phyloP scores from a whole-genome alignment of 495 filamentous ascomycete species.

The Xylaria flabelliformis region DNA sequence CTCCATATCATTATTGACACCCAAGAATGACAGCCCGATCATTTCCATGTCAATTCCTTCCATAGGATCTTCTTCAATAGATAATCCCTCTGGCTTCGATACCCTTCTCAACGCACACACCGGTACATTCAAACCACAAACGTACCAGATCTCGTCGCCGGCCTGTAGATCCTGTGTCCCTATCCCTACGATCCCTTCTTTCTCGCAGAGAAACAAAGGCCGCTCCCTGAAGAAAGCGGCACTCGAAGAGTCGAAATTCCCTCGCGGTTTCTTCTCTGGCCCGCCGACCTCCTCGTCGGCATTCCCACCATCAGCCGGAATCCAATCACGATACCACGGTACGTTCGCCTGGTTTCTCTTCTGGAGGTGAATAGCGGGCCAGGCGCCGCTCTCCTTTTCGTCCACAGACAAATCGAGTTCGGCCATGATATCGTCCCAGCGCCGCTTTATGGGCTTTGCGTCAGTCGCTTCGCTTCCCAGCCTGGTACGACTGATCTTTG shows the following conservation, averaged over 20 bases:
- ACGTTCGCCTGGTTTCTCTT: constrained; percentile 5
- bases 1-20: constrained; percentile 7
- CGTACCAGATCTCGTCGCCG: constrained; percentile 16
- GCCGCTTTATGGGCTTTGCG: neutral
- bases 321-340: constrained; percentile 9
- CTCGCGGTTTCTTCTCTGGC: neutral
- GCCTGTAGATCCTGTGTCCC: constrained; percentile 3
- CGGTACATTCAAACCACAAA: constrained; percentile 4
- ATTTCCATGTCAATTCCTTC: neutral
- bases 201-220: constrained; percentile 2
- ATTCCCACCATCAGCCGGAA: neutral
- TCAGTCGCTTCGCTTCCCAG: neutral
- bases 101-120: constrained; percentile 10
- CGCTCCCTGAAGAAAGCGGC: constrained; percentile 3
- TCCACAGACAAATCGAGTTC: neutral
- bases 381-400: constrained; percentile 14
- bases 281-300: neutral
- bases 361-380: constrained; percentile 6
- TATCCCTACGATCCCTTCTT: neutral
- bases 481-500: neutral
- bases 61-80: neutral
- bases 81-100: neutral
- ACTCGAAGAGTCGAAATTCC: neutral
- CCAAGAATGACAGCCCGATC: constrained; percentile 9
- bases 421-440: constrained; percentile 5